Evolutionary conservation across 352 stramenopile genomes (phyloP), one percentile per base, ranked within the genome.

Genomic region (Globisporangium megalacanthum): DNA sequence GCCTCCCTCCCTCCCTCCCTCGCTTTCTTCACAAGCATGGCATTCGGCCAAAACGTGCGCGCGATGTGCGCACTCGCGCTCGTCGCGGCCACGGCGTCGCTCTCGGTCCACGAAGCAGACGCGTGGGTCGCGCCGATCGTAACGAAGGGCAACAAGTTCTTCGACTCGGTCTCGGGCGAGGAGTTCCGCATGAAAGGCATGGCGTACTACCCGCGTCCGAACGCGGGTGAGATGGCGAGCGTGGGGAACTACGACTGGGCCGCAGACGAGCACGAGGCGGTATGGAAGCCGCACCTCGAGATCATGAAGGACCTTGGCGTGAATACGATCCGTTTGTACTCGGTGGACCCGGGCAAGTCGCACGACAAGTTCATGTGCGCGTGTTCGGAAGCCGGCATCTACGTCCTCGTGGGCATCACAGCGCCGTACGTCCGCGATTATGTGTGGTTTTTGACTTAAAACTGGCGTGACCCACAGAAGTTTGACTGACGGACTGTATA

Each of bases 311-410:
- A 83, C 22, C 52, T 87, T 13, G 74, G 76, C 11, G 77, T 85
- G 25, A 90, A 90, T 58, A 78, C 76, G 8, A 68, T 90, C 35
- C n/a, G n/a, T n/a, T n/a, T n/a, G n/a, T n/a, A n/a, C n/a, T n/a
- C n/a, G n/a, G n/a, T n/a, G n/a, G n/a, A 90, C 59, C 77, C 80
- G 15, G 69, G 65, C 58, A 72, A 70, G 52, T 59, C 67, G 8
- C 80, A 90, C 60, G 80, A 88, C 73, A 83, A 88, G 52, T 90
- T 90, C 66, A 90, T 90, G 80, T 90, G 80, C 47, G 78, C 75
- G 33, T 79, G 63, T 29, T 72, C 75, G 3, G 55, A 89, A n/a
- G 68, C 70, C 1, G 79, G 78, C 6, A 81, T 83, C 52, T 83
- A 83, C 66, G 73, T 77, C 36, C 62, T 83, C 48, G 56, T 81